phyloP scores from a whole-genome alignment of 1,284 basidiomycete genomes.

The Leccinum angustisporum region DNA sequence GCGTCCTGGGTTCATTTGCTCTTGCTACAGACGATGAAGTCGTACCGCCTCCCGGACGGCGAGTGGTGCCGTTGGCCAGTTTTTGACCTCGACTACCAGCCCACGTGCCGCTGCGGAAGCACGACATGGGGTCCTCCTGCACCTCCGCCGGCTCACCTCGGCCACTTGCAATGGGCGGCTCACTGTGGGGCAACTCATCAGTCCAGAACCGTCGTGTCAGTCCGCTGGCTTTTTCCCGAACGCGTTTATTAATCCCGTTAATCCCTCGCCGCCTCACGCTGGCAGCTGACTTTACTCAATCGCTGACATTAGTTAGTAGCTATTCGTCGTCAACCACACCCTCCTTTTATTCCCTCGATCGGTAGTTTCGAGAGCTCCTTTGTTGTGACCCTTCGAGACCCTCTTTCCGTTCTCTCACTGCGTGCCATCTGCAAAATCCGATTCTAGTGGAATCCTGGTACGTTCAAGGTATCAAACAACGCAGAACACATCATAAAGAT shows the following conservation, averaged over 20 bases:
- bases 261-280: slow-evolving; percentile 52
- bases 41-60: slow-evolving; percentile 50
- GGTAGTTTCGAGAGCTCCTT: neutral
- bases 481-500: slow-evolving; percentile 40
- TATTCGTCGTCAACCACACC: neutral
- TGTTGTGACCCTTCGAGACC: neutral
- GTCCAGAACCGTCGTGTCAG: slow-evolving; percentile 48
- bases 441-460: slow-evolving; percentile 15
- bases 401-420: neutral
- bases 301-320: slow-evolving; percentile 16
- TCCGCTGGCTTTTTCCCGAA: slow-evolving; percentile 44
- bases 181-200: slow-evolving; percentile 43
- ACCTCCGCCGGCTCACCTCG: slow-evolving; percentile 33
- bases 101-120: slow-evolving; percentile 38
- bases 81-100: slow-evolving; percentile 44
- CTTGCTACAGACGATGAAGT: slow-evolving; percentile 76
- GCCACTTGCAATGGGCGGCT: slow-evolving; percentile 37
- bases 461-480: slow-evolving; percentile 24
- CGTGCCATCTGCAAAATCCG: slow-evolving; percentile 34
- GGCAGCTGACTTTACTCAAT: slow-evolving; percentile 41
- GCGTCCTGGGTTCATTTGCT: slow-evolving; percentile 72
- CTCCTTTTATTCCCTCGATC: neutral
- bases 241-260: slow-evolving; percentile 47
- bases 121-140: slow-evolving; percentile 45
- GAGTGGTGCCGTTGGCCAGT: slow-evolving; percentile 43